Base-by-base conservation (phyloP, 129 eudicot species). In the Chrysanthemum seticuspe region DNA sequence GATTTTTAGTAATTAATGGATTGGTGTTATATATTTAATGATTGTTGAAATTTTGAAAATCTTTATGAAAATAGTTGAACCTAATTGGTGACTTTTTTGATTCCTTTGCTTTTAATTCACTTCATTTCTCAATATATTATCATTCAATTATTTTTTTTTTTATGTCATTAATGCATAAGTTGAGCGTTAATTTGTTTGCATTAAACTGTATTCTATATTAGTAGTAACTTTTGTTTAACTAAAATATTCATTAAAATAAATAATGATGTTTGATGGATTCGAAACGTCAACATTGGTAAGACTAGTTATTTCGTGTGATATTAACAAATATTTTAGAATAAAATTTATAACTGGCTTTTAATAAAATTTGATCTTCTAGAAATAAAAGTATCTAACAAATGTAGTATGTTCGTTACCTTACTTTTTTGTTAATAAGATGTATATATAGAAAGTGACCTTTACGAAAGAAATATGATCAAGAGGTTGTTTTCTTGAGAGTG, bases 31-130 rank as follows among this genome's bases (percentile, higher is more conserved):
- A 10, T 15, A 63, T 23, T 15, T 50, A 21, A 4, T 52, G 13
- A 25, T 34, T 31, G 21, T 29, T 21, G 13, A 16, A 36, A 16
- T 36, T 44, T 34, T 53, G 29, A 34, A 36, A 55, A 10, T 55
- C 23, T 12, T 34, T 55, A 71, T 10, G 64, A 15, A 15, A 34
- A 16, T 10, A n/a, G 15, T n/a, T 49, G 78, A 62, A 73, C 55
- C 50, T 51, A 27, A 53, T 48, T 47, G 74, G 70, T 76, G 67
- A 76, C 71, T 48, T 76, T 51, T 57, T 13, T 48, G 14, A 67
- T 76, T 14, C 68, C 73, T 67, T 56, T 67, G 61, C 73, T 66
- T 75, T 55, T 19, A 40, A 56, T n/a, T 56, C 59, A 56, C 73
- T 66, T 6, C n/a, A 45, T 14, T 66, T 53, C 23, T 53, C 34